Evolutionary conservation across 345 rosid species (phyloP).

Genomic region (Citrus medica): DNA sequence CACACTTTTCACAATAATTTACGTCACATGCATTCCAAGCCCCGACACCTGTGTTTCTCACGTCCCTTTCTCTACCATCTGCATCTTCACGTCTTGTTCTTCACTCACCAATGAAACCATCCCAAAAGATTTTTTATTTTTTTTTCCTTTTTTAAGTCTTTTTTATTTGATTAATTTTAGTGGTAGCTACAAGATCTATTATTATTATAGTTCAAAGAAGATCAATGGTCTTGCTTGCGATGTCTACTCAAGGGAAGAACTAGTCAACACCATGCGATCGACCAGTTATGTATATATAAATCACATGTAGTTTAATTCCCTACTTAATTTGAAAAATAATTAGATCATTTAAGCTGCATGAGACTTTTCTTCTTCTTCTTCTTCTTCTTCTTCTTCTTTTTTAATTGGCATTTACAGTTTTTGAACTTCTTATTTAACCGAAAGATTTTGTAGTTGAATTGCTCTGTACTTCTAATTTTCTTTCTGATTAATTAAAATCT

Average conservation of each 20-base stretch:
- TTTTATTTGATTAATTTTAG: too few relatives aligned
- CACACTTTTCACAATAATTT: slow-evolving; percentile 2
- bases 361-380: too few relatives aligned
- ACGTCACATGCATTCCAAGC: not conserved
- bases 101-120: not conserved
- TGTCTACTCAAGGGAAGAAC: not conserved
- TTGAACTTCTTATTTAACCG: too few relatives aligned
- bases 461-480: too few relatives aligned
- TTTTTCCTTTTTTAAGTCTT: not conserved
- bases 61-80: not conserved
- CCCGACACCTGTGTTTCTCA: not conserved
- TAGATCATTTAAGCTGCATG: not conserved
- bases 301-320: not conserved
- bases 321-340: not conserved
- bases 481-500: too few relatives aligned
- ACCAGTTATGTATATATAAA: too few relatives aligned
- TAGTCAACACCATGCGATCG: too few relatives aligned
- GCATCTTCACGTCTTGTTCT: not conserved
- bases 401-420: too few relatives aligned
- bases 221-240: not conserved
- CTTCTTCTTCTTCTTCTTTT: too few relatives aligned
- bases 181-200: not conserved
- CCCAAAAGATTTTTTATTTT: not conserved
- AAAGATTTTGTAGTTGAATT: too few relatives aligned
- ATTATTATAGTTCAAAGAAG: not conserved